Evolutionary conservation across 371 early-diverging fungal species (phyloP).

Genomic region (Lichtheimia ramosa): DNA sequence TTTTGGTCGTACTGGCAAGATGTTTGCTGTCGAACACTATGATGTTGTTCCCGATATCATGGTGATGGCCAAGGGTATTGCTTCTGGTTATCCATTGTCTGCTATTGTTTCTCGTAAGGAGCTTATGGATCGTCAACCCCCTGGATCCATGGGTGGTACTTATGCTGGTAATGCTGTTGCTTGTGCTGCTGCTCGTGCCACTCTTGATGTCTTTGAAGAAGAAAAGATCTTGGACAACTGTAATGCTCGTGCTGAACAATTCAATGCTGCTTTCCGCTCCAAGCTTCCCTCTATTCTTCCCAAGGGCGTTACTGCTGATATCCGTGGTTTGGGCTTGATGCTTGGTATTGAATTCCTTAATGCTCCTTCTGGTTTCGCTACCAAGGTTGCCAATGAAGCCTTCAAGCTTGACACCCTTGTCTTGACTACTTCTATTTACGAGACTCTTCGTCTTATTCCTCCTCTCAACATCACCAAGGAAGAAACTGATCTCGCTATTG

Average conservation of each 20-base stretch:
- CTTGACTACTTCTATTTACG: constrained; percentile 57
- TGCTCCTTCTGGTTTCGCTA: constrained; percentile 42
- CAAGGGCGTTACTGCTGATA: constrained; percentile 41
- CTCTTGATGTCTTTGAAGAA: constrained; percentile 42
- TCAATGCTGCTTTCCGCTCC: constrained; percentile 39
- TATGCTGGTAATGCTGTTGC: constrained; percentile 50
- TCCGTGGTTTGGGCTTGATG: constrained; percentile 64
- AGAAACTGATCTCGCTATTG: constrained; percentile 48
- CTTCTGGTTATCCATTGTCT: constrained; percentile 50
- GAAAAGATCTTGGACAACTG: constrained; percentile 45
- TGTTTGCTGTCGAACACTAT: constrained; percentile 45
- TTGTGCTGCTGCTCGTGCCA: constrained; percentile 51
- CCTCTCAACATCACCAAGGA: constrained; percentile 55
- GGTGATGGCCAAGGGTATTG: constrained; percentile 56
- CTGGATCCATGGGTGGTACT: constrained; percentile 53
- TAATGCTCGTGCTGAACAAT: constrained; percentile 47
- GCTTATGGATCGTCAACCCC: constrained; percentile 40
- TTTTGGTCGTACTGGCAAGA: constrained; percentile 33
- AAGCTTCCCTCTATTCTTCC: constrained; percentile 41
- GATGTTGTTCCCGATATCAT: constrained; percentile 44
- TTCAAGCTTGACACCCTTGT: constrained; percentile 48
- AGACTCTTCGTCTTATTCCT: constrained; percentile 59
- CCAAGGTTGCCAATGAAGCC: constrained; percentile 36
- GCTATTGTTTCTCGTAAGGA: constrained; percentile 42
- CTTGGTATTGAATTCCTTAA: constrained; percentile 59